Evolutionary conservation across 2,329 filamentous ascomycete species (phyloP).

Genomic region (Xylaria sp.): DNA sequence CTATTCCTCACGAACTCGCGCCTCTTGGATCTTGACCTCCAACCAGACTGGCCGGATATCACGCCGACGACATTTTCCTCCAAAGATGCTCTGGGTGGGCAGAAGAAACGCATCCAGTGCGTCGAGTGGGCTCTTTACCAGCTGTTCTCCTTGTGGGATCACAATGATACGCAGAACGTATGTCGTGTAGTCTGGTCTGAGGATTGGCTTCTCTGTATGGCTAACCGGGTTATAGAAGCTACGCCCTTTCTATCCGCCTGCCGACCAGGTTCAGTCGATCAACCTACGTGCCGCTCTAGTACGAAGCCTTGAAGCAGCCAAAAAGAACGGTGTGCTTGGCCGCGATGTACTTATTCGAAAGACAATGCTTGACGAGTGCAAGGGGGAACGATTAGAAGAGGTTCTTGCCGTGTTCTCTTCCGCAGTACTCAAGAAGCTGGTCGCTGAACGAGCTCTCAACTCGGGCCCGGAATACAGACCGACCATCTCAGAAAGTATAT

Average conservation of each 20-base stretch:
- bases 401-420: constrained; percentile 85
- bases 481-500: constrained; percentile 64
- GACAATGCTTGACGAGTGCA: constrained; percentile 97
- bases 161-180: constrained; percentile 78
- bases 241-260: constrained; percentile 87
- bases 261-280: constrained; percentile 88
- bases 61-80: constrained; percentile 74
- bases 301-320: constrained; percentile 82
- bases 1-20: constrained; percentile 86
- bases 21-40: constrained; percentile 80
- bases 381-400: constrained; percentile 89
- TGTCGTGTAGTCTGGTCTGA: constrained; percentile 33
- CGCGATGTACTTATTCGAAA: constrained; percentile 85
- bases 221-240: constrained; percentile 73
- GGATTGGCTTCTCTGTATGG: neutral
- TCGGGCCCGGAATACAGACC: constrained; percentile 52
- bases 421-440: constrained; percentile 77
- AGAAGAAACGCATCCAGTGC: constrained; percentile 83
- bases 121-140: constrained; percentile 94
- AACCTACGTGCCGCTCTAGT: constrained; percentile 88
- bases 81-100: constrained; percentile 73
- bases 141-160: constrained; percentile 86
- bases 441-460: constrained; percentile 57
- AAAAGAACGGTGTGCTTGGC: constrained; percentile 86
- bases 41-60: constrained; percentile 83